Conservation (phyloP, 768 basidiomycete genomes). For the Mycena vulgaris region DNA sequence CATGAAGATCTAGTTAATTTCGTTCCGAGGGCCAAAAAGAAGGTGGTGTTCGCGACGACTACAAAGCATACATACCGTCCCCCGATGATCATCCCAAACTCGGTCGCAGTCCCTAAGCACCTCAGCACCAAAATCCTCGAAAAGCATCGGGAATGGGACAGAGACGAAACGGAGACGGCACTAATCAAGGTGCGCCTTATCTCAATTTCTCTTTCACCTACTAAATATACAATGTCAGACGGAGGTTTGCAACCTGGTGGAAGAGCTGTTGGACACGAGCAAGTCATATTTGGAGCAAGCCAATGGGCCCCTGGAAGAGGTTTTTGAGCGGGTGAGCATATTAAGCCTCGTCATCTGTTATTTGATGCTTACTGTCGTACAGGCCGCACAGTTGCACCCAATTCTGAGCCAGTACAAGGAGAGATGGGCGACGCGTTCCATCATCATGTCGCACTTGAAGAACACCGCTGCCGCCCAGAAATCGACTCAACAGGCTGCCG, state of each 20-base stretch:
- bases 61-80: too few relatives aligned
- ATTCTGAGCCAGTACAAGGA: conserved; percentile 11
- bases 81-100: too few relatives aligned
- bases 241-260: conserved; percentile 5
- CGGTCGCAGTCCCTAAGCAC: not conserved
- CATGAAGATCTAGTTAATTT: too few relatives aligned
- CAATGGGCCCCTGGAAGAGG: not conserved
- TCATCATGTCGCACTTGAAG: conserved; percentile 23
- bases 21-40: too few relatives aligned
- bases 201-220: conserved; percentile 8
- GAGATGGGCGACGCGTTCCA: conserved; percentile 22
- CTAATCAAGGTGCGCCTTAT: conserved; percentile 12
- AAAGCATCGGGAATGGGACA: not conserved
- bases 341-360: not conserved
- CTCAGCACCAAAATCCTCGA: not conserved
- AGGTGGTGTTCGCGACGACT: too few relatives aligned
- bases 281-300: conserved; percentile 3
- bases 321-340: conserved; percentile 11
- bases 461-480: conserved; percentile 8
- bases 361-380: conserved; percentile 12
- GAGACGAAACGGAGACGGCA: not conserved
- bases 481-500: not conserved
- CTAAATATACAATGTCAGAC: conserved; percentile 20
- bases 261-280: conserved; percentile 22
- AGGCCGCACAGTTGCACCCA: conserved; percentile 23